phyloP scores from a whole-genome alignment of 768 basidiomycete species.

The Kwoniella dejecticola region DNA sequence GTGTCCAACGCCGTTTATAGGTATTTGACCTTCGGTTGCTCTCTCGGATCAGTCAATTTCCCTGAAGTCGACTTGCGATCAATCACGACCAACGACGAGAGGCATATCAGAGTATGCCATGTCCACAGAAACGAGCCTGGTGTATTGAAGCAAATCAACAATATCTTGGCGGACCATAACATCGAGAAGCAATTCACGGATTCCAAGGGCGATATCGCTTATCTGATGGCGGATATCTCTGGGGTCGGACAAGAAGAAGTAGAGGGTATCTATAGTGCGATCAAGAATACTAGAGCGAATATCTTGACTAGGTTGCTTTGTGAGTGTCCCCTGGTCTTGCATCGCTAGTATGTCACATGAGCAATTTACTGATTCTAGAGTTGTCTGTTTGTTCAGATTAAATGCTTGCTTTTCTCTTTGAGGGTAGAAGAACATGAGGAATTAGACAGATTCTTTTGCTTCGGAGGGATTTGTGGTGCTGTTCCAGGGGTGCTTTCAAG shows the following conservation, averaged over 20 bases:
- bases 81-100: slow-evolving; percentile 78
- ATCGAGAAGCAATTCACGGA: slow-evolving; percentile 99
- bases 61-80: slow-evolving; percentile 95
- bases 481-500: not conserved
- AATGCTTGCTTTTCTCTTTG: no score
- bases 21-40: slow-evolving; percentile 90
- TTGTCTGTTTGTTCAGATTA: not conserved
- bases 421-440: no score
- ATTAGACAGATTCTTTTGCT: no score
- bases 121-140: slow-evolving; percentile 78
- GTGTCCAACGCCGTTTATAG: slow-evolving; percentile 80
- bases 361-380: not conserved
- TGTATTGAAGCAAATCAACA: slow-evolving; percentile 92
- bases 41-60: slow-evolving; percentile 94
- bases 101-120: slow-evolving; percentile 85
- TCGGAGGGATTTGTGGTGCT: no score
- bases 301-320: slow-evolving; percentile 82
- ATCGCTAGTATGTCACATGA: not conserved
- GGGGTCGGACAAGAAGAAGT: slow-evolving; percentile 81
- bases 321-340: slow-evolving; percentile 34
- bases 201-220: slow-evolving; percentile 61
- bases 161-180: slow-evolving; percentile 89
- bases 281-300: slow-evolving; percentile 77
- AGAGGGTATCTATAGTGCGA: slow-evolving; percentile 72
- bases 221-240: slow-evolving; percentile 95